A percentile compares a stretch with the other conserved stretches of the same genome.
These are phyloP conservation scores for Sugiyamaella americana DNA, from an alignment of 805 yeast genomes.

Conservation along the genomic window DNA sequence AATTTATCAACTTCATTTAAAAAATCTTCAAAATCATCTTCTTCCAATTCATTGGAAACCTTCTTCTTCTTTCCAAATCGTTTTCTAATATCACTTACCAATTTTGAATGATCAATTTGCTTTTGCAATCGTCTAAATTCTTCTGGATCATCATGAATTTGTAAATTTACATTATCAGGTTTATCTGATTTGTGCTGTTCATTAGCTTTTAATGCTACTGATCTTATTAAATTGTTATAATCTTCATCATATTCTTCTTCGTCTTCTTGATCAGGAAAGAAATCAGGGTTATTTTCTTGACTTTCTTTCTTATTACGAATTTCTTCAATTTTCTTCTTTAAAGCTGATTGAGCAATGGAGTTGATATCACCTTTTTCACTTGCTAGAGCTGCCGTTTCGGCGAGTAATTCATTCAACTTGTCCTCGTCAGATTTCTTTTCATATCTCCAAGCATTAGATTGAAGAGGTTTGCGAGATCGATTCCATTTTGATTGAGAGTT, in stretches of 20 bases:
- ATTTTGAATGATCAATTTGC: conserved; percentile 17
- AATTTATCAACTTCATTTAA: conserved; percentile 18
- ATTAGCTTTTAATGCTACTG: conserved; percentile 2
- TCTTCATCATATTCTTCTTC: conserved; percentile 11
- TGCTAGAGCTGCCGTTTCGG: neutral
- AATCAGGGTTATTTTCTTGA: conserved; percentile 5
- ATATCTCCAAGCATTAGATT: conserved; percentile 18
- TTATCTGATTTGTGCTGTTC: neutral
- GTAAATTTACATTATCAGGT: conserved; percentile 3
- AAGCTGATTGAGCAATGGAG: conserved; percentile 8
- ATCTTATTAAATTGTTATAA: conserved; percentile 1
- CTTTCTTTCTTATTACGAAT: neutral
- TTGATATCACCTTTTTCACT: neutral
- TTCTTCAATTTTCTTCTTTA: neutral
- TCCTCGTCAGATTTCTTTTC: conserved; percentile 10
- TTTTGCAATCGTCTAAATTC: conserved; percentile 15
- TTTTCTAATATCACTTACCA: conserved; percentile 13
- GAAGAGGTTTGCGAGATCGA: neutral
- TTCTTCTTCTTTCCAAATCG: conserved; percentile 13
- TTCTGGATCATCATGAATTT: conserved; percentile 8
- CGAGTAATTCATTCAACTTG: neutral
- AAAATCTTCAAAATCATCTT: conserved; percentile 22
- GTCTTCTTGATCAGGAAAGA: conserved; percentile 13
- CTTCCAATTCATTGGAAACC: conserved; percentile 2
- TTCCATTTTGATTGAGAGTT: neutral